Evolutionary conservation across 805 yeast genomes (phyloP), one percentile per base, ranked within the genome.

Genomic region (Deakozyma indianensis): DNA sequence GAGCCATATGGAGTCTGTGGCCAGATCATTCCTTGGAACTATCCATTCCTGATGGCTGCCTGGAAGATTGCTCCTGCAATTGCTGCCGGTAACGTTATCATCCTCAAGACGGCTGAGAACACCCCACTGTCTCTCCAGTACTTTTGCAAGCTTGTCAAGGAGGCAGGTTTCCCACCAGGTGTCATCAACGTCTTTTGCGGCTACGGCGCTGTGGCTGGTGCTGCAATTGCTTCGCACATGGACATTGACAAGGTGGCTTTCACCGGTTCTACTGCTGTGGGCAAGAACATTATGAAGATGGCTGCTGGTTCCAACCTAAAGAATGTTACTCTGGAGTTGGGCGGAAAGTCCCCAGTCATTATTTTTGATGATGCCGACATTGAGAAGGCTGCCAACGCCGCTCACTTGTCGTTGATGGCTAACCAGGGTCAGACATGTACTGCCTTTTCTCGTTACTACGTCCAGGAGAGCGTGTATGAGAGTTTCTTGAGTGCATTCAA

Each of bases 1-100:
- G 95, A 87, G 66, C 95, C 96, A 48, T 69, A 84, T 57, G 96
- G 96, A 62, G 96, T 88, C 42, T 85, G 94, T 63, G 96, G 95
- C 48, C 94, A 85, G 65, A 83, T 88, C 60, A 87, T 88, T 54
- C 96, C 96, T 55, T 88, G 96, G 96, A 88, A 88, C 70, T 88
- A 86, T 77, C 96, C 96, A 51, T 67, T 88, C 55, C 73, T 85
- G 62, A 87, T 88, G 92, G 82, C 86, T 70, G 71, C 94, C 23
- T 88, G 96, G 96, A 88, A 88, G 66, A 69, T 88, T 50, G 95
- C 88, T 48, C 96, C 96, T 42, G 94, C 94, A 47, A 65, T 87
- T 53, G 94, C 94, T 47, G 76, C 94, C 45, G 95, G 95, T 67
- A 85, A 86, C 74, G 76, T 87, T 46, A 73, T 83, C 54, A 92